Evolutionary conservation across 163 green algal genomes (phyloP).

Genomic region (Picocystis sp.): DNA sequence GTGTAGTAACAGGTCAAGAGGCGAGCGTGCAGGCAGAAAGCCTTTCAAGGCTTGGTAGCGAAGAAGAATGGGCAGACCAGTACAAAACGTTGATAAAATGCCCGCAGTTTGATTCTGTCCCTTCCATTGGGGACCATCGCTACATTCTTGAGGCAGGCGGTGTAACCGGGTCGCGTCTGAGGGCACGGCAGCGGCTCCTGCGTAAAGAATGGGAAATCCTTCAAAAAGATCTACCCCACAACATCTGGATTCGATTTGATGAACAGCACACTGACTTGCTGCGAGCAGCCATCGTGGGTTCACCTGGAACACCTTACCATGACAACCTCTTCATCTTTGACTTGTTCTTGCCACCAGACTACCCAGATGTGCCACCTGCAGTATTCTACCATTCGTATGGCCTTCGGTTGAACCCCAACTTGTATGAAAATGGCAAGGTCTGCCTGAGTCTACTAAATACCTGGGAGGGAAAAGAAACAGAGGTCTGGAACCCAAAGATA

Average conservation of each 20-base stretch:
- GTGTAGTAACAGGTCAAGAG: no score
- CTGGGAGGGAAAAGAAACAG: conserved; percentile 45
- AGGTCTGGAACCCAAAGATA: not conserved
- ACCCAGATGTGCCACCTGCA: conserved; percentile 20
- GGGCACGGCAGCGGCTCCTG: no score
- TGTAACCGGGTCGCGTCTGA: no score
- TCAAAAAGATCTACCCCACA: no score
- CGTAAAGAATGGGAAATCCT: no score
- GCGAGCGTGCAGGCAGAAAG: no score
- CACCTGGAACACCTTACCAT: conserved; percentile 32
- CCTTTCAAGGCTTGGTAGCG: no score
- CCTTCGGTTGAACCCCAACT: conserved; percentile 71
- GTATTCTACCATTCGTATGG: conserved; percentile 30
- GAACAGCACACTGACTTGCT: conserved; percentile 25
- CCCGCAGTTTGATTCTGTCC: no score
- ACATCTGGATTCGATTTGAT: conserved; percentile 11
- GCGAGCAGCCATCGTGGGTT: conserved; percentile 36
- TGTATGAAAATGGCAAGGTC: conserved; percentile 71
- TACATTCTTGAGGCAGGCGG: no score
- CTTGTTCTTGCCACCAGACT: conserved; percentile 23
- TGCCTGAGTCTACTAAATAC: conserved; percentile 79
- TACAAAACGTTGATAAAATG: no score
- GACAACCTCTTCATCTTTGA: conserved; percentile 37
- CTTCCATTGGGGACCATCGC: no score
- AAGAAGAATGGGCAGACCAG: no score